Evolutionary conservation across 1,139 yeast genomes (phyloP), one percentile per base, ranked within the genome.

Genomic region (Taphrina pruni): DNA sequence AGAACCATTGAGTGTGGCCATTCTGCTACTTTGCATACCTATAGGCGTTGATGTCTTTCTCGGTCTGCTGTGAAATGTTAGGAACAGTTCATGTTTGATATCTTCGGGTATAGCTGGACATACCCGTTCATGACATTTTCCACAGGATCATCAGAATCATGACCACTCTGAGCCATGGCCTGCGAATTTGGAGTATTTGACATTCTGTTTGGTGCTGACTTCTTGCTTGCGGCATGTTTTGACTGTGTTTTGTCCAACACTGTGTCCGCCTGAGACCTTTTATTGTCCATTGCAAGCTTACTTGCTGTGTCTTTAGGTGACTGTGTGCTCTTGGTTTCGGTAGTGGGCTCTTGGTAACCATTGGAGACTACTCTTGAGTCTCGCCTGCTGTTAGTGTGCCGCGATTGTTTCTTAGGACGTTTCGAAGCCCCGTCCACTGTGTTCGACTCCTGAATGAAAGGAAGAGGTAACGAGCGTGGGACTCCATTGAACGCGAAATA

Each of bases 41-140:
- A 60, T 60, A 1, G 65, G 65, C 6, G 65, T 60, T 1, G 65
- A 60, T 26, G 57, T 50, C 46, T 60, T 60, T 12, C 65, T 55
- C 14, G 65, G 65, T 38, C 65, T 38, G 9, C 65, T 60, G 39
- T n/a, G 12, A 50, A 2, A 2, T 21, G n/a, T 50, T 26, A 50
- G 54, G 4, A 21, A 50, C n/a, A 45, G 9, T 2, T 45, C 6
- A 14, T 39, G 6, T 6, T 9, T 11, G 14, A 39, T 45, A 2
- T 14, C 48, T 12, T 20, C 17, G 46, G 35, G 38, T 20, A 17
- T 52, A 35, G 17, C 11, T 8, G 9, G 14, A 50, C 54, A 9
- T 51, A 60, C 65, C 65, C 65, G 14, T 50, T 50, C 65, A 60
- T 60, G 57, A 60, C 65, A n/a, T 38, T 48, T 11, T 60, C 48